Conservation (phyloP, 1,284 basidiomycete species). For the Ustilago cynodontis region DNA sequence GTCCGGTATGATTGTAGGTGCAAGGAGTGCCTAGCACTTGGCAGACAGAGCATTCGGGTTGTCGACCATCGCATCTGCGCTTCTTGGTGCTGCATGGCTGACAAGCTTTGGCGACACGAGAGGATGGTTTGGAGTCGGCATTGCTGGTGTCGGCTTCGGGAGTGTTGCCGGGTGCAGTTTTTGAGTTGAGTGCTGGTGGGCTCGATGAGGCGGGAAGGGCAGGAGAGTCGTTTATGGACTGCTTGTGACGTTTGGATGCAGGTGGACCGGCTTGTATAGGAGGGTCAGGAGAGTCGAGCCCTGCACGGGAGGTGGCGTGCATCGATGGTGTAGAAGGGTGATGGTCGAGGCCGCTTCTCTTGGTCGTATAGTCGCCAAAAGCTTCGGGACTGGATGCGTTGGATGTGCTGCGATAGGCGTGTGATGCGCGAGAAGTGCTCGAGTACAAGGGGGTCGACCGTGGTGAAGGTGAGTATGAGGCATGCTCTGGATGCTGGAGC, state of each 20-base stretch:
- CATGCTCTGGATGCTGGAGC: slow-evolving; percentile 52
- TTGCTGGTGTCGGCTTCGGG: slow-evolving; percentile 5
- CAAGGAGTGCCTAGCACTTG: slow-evolving; percentile 57
- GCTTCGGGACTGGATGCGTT: slow-evolving; percentile 42
- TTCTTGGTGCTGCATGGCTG: slow-evolving; percentile 62
- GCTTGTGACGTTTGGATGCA: slow-evolving; percentile 23
- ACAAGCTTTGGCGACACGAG: slow-evolving; percentile 59
- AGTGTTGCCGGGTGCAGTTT: not conserved
- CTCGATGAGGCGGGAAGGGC: not conserved
- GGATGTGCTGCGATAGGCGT: slow-evolving; percentile 28
- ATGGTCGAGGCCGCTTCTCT: slow-evolving; percentile 3
- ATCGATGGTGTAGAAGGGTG: not conserved
- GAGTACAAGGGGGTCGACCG: slow-evolving; percentile 37
- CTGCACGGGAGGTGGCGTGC: slow-evolving; percentile 10
- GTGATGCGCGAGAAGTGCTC: slow-evolving; percentile 22
- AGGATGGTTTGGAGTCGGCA: slow-evolving; percentile 26
- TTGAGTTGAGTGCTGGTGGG: not conserved
- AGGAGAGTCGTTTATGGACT: slow-evolving; percentile 13
- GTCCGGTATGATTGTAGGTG: slow-evolving; percentile 57
- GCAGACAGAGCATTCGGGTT: slow-evolving; percentile 62
- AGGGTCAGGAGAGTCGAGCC: not conserved
- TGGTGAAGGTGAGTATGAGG: slow-evolving; percentile 41
- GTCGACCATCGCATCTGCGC: slow-evolving; percentile 62
- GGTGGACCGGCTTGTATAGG: slow-evolving; percentile 1
- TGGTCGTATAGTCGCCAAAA: slow-evolving; percentile 19